Conservation (phyloP, 306 rosid genomes). For the Gynostemma pentaphyllum region DNA sequence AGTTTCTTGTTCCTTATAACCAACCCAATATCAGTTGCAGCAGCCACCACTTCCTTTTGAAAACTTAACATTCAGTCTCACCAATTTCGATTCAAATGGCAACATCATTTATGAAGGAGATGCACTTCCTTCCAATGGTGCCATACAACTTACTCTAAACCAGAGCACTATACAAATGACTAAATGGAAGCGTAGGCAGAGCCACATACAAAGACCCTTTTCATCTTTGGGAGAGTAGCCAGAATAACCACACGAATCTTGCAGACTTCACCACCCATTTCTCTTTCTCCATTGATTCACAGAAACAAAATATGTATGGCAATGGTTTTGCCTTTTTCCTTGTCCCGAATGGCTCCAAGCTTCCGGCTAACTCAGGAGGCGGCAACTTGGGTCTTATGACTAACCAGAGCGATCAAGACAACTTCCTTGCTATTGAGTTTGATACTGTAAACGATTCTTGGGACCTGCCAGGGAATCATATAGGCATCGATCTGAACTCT, state of each 20-base stretch:
- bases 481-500: conserved; percentile 12
- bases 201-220: conserved; percentile 5
- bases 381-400: conserved; percentile 9
- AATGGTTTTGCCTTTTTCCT: conserved; percentile 19
- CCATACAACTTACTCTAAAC: conserved; percentile 1
- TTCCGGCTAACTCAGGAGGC: conserved; percentile 11
- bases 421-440: conserved; percentile 18
- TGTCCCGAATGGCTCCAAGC: background rate
- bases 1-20: background rate
- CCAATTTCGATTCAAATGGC: background rate
- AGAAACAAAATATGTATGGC: background rate
- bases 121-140: background rate
- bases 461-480: conserved; percentile 10
- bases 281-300: conserved; percentile 10
- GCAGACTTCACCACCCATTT: conserved; percentile 16
- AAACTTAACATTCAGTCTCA: background rate
- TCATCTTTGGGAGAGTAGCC: conserved; percentile 11
- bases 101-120: conserved; percentile 6
- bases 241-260: background rate
- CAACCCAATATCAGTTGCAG: background rate
- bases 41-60: background rate
- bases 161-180: background rate
- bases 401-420: background rate
- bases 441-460: background rate
- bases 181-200: background rate